Percentiles rank a stretch among this genome's conserved stretches.
These are phyloP conservation scores for Alternaria angustiovoidea DNA, from an alignment of 2,329 filamentous ascomycete genomes.

Conservation along the genomic window DNA sequence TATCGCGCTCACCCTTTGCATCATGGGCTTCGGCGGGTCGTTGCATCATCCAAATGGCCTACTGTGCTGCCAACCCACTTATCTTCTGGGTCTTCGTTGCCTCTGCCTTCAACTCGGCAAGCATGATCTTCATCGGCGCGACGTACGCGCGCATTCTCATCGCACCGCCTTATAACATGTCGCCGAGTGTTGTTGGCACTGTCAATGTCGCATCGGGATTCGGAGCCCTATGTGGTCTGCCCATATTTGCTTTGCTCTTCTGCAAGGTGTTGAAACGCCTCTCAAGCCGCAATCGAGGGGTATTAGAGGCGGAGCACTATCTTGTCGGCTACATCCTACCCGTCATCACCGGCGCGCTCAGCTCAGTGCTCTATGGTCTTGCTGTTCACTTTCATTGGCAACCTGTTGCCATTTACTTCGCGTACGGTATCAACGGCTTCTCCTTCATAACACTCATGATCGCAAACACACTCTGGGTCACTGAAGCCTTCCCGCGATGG, in stretches of 20 bases:
- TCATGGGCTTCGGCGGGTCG: slow-evolving; percentile 36
- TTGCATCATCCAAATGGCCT: slow-evolving; percentile 40
- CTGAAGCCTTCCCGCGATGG: slow-evolving; percentile 45
- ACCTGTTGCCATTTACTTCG: slow-evolving; percentile 28
- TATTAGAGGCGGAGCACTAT: slow-evolving; percentile 44
- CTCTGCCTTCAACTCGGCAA: slow-evolving; percentile 35
- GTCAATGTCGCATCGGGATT: slow-evolving; percentile 32
- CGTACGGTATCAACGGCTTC: slow-evolving; percentile 42
- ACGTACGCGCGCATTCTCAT: slow-evolving; percentile 32
- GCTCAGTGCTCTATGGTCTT: slow-evolving; percentile 37
- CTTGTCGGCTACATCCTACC: slow-evolving; percentile 40
- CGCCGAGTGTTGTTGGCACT: slow-evolving; percentile 19
- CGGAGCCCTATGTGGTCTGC: slow-evolving; percentile 31
- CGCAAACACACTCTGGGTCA: slow-evolving; percentile 41
- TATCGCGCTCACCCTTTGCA: slow-evolving; percentile 33
- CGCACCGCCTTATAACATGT: slow-evolving; percentile 34
- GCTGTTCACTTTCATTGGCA: slow-evolving; percentile 29
- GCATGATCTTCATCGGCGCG: slow-evolving; percentile 42
- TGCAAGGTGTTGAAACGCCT: slow-evolving; percentile 27
- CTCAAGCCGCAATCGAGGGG: slow-evolving; percentile 35
- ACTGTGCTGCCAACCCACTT: slow-evolving; percentile 40
- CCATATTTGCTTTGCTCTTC: slow-evolving; percentile 18
- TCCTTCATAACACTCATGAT: slow-evolving; percentile 36
- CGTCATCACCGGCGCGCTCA: slow-evolving; percentile 31
- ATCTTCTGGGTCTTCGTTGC: slow-evolving; percentile 45